Conservation (phyloP, 176 grass and related monocot species). For the Phyllostachys edulis region DNA sequence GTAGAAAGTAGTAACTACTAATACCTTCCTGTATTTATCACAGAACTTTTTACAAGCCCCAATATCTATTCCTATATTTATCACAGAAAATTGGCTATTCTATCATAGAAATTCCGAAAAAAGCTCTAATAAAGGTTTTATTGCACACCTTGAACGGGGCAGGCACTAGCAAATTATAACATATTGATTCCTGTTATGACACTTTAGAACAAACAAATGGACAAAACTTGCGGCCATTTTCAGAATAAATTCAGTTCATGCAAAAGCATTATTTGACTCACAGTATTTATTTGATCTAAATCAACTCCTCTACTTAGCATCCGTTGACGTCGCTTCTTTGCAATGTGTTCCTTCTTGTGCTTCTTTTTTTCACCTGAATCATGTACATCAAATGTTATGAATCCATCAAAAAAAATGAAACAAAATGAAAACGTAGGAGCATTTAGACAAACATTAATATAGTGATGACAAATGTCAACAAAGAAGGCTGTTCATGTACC, state of each 20-base stretch:
- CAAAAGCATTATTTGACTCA: constrained; percentile 47
- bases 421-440: neutral
- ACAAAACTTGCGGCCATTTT: neutral
- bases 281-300: constrained; percentile 81
- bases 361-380: constrained; percentile 88
- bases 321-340: constrained; percentile 75
- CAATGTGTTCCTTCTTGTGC: constrained; percentile 76
- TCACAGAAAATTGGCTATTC: neutral
- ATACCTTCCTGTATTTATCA: neutral
- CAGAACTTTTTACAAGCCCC: neutral
- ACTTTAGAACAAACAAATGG: neutral
- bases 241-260: constrained; percentile 3
- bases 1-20: neutral
- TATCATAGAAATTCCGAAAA: neutral
- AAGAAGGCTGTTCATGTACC: neutral
- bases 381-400: constrained; percentile 19
- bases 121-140: neutral
- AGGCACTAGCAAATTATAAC: neutral
- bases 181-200: neutral
- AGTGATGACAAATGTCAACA: neutral
- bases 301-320: constrained; percentile 94
- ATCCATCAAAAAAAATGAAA: neutral
- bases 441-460: neutral
- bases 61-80: neutral
- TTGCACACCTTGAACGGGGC: neutral